A percentile compares a stretch with the other conserved stretches of the same genome.
These are phyloP conservation scores for Globisporangium emineosum DNA, from an alignment of 352 stramenopile species.

Conservation along the genomic window DNA sequence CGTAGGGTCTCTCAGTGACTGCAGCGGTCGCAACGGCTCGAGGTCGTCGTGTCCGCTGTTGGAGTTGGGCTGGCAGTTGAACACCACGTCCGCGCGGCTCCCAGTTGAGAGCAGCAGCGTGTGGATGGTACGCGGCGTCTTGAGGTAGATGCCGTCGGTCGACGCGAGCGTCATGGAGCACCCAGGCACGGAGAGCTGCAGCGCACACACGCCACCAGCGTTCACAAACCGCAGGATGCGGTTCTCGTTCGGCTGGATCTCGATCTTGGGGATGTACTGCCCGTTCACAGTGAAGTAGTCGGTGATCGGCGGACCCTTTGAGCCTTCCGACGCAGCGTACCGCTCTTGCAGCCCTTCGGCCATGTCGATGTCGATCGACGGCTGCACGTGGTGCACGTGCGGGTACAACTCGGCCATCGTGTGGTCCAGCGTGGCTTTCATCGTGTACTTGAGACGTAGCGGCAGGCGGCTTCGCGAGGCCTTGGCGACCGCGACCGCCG, in stretches of 20 bases:
- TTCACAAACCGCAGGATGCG: slow-evolving; percentile 63
- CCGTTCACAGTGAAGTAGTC: slow-evolving; percentile 75
- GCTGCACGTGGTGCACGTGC: slow-evolving; percentile 32
- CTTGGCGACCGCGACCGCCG: slow-evolving; percentile 41
- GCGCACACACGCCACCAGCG: slow-evolving; percentile 39
- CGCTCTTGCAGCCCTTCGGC: slow-evolving; percentile 19
- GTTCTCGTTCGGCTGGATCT: slow-evolving; percentile 49
- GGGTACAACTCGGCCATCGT: slow-evolving; percentile 41
- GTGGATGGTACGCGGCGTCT: slow-evolving; percentile 29
- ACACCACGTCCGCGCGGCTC: slow-evolving; percentile 49
- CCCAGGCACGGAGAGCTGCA: slow-evolving; percentile 58
- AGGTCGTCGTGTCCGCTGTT: slow-evolving; percentile 8
- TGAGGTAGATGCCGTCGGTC: slow-evolving; percentile 58
- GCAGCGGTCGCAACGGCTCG: slow-evolving; percentile 51
- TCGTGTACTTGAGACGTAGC: slow-evolving; percentile 46
- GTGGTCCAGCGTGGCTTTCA: slow-evolving; percentile 33
- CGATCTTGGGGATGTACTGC: slow-evolving; percentile 60
- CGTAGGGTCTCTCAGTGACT: slow-evolving; percentile 39
- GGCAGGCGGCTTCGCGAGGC: slow-evolving; percentile 48
- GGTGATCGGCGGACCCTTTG: slow-evolving; percentile 28
- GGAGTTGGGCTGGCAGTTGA: slow-evolving; percentile 46
- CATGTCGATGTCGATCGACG: slow-evolving; percentile 26
- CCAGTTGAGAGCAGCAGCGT: slow-evolving; percentile 58
- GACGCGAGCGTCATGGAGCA: slow-evolving; percentile 55
- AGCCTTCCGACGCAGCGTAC: slow-evolving; percentile 8